Conservation (phyloP, 768 basidiomycete genomes). For the Mycena galericulata region DNA sequence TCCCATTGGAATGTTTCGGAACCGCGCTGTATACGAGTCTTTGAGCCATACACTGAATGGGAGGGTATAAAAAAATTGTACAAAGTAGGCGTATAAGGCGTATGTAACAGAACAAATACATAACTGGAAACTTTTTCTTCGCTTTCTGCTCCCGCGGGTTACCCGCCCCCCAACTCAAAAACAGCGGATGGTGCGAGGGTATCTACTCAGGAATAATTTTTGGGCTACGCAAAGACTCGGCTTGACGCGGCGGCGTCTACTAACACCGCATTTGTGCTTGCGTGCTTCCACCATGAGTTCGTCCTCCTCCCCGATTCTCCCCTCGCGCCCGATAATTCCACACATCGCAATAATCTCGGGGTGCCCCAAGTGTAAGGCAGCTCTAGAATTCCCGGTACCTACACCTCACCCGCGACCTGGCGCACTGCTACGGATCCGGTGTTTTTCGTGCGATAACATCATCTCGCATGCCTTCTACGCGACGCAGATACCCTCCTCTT, state of each 20-base stretch:
- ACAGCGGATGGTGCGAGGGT: neutral
- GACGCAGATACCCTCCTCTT: conserved; percentile 62
- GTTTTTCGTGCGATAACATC: conserved; percentile 72
- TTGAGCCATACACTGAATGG: conserved; percentile 26
- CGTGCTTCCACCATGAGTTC: conserved; percentile 56
- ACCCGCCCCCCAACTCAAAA: neutral
- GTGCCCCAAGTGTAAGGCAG: conserved; percentile 66
- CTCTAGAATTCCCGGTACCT: conserved; percentile 79
- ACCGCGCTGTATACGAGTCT: conserved; percentile 20
- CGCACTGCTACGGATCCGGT: conserved; percentile 74
- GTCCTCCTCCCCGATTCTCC: conserved; percentile 58
- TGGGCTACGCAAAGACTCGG: conserved; percentile 30
- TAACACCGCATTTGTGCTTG: conserved; percentile 31
- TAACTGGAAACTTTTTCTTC: neutral
- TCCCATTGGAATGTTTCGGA: conserved; percentile 17
- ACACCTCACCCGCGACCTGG: conserved; percentile 65
- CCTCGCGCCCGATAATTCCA: conserved; percentile 74
- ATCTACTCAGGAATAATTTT: conserved; percentile 4
- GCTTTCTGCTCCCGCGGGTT: neutral
- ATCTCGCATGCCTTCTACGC: conserved; percentile 78
- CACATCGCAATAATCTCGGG: conserved; percentile 66
- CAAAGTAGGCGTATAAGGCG: too few species aligned
- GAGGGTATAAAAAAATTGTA: too few species aligned
- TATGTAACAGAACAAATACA: neutral
- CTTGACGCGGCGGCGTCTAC: conserved; percentile 20